Evolutionary conservation across 1,139 yeast genomes (phyloP), one percentile per base, ranked within the genome.

Genomic region (Yamadazyma conglobata): DNA sequence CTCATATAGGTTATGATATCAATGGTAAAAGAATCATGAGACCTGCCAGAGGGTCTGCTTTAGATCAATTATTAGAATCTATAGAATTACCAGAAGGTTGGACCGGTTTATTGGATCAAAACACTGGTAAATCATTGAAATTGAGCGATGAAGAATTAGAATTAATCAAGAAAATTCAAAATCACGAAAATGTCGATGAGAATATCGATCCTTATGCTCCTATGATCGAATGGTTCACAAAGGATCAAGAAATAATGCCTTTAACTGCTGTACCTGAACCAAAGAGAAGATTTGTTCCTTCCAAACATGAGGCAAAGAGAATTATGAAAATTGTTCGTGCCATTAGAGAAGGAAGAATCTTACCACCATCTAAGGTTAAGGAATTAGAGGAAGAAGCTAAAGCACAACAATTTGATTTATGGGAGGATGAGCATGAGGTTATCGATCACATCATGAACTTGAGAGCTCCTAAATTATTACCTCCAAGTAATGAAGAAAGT

Each of bases 11-110:
- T 33, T 91, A 91, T 58, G 93, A 88, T 56, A 88, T 91, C 50
- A 93, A 93, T 56, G 98, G 99, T 51, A 89, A 88, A 56, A 77
- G 98, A 52, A 88, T 91, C 48, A 89, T 93, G 97, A 77, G 99
- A 58, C 99, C 99, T 9, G 98, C 97, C 10, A 84, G 86, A 51
- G 96, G 96, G 6, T 79, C 94, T 34, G 98, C 98, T 1, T 70
- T 93, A 46, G 97, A 91, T 52, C 83, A 81, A 46, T 70, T 91
- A 42, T 66, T 93, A 43, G 98, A 91, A 49, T 70, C 80, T 18
- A 91, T 93, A 42, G 98, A 91, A 40, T 69, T 91, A 42, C 98
- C 97, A 9, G 94, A 85, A 59, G 98, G 98, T 21, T 91, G 97
- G 97, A 93, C 98, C 8, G 99, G 99, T 27, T 69, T 93, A 42